A percentile compares a stretch with the other conserved stretches of the same genome.
Conservation (phyloP, 495 filamentous ascomycete genomes). For the Penicillium alfredii region DNA sequence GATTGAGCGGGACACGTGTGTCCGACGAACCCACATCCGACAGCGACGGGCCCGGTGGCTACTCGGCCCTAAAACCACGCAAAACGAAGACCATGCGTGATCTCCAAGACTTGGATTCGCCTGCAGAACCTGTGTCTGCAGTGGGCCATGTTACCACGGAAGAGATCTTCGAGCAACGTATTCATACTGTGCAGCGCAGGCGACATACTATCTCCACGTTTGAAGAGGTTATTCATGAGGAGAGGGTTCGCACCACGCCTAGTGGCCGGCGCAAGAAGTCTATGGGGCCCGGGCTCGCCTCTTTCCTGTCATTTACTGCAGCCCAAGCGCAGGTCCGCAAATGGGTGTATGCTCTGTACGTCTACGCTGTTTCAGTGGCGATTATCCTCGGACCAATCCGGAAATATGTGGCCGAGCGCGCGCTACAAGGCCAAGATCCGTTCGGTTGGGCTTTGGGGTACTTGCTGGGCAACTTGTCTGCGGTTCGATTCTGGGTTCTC, state of each 20-base stretch:
- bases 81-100: constrained; percentile 27
- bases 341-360: constrained; percentile 75
- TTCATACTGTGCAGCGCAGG: constrained; percentile 20
- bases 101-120: constrained; percentile 7
- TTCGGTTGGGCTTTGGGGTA: constrained; percentile 91
- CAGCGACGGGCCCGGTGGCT: constrained; percentile 36
- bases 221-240: constrained; percentile 27
- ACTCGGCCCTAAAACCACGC: constrained; percentile 17
- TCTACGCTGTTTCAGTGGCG: constrained; percentile 58
- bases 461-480: constrained; percentile 70
- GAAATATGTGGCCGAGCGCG: constrained; percentile 56
- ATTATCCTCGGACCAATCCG: constrained; percentile 69
- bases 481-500: constrained; percentile 60
- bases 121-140: constrained; percentile 13
- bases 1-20: constrained; percentile 30
- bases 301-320: constrained; percentile 74
- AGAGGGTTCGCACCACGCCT: constrained; percentile 48
- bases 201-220: constrained; percentile 50
- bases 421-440: constrained; percentile 68
- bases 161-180: constrained; percentile 17
- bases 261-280: constrained; percentile 62
- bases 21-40: constrained; percentile 34
- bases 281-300: constrained; percentile 58
- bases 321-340: constrained; percentile 68
- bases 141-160: constrained; percentile 21